Evolutionary conservation across 202 grass and related monocot genomes (phyloP).

Genomic region (Brachypodium distachyon): DNA sequence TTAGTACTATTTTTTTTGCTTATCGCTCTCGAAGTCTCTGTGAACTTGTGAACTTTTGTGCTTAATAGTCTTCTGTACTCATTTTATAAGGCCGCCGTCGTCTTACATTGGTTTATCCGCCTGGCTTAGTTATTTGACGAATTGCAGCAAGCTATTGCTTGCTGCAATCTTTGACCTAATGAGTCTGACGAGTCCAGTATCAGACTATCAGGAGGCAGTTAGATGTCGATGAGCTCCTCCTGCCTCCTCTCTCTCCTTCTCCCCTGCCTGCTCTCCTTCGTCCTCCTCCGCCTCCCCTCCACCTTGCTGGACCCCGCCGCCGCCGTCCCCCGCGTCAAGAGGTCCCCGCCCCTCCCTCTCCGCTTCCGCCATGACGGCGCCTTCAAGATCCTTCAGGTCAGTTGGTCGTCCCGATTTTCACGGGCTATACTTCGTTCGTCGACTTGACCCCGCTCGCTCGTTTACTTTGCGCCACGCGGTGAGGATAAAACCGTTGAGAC

Average conservation of each 20-base stretch:
- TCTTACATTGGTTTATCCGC: too few species aligned
- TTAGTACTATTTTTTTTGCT: not conserved
- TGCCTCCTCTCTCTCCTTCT: conserved; percentile 19
- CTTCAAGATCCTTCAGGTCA: conserved; percentile 94
- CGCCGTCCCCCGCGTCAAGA: conserved; percentile 46
- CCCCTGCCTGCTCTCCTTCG: conserved; percentile 15
- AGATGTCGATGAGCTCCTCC: not conserved
- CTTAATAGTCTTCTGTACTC: not conserved
- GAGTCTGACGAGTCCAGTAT: not conserved
- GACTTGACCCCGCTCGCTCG: not conserved
- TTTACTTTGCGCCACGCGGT: too few species aligned
- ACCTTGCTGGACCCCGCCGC: conserved; percentile 23
- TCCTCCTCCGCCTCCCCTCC: conserved; percentile 39
- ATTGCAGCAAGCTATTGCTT: too few species aligned
- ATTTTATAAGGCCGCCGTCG: too few species aligned
- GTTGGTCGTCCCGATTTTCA: not conserved
- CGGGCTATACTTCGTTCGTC: not conserved
- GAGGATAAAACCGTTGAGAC: too few species aligned
- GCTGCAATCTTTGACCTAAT: not conserved
- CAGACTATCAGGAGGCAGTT: not conserved
- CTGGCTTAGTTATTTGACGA: too few species aligned
- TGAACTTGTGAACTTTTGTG: not conserved
- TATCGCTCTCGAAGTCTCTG: not conserved
- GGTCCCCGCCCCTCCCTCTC: conserved; percentile 50
- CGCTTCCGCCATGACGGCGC: conserved; percentile 75